A percentile compares a stretch with the other conserved stretches of the same genome.
These are phyloP conservation scores for Trichoderma sp. DNA, from an alignment of 2,329 filamentous ascomycete species.

Conservation along the genomic window DNA sequence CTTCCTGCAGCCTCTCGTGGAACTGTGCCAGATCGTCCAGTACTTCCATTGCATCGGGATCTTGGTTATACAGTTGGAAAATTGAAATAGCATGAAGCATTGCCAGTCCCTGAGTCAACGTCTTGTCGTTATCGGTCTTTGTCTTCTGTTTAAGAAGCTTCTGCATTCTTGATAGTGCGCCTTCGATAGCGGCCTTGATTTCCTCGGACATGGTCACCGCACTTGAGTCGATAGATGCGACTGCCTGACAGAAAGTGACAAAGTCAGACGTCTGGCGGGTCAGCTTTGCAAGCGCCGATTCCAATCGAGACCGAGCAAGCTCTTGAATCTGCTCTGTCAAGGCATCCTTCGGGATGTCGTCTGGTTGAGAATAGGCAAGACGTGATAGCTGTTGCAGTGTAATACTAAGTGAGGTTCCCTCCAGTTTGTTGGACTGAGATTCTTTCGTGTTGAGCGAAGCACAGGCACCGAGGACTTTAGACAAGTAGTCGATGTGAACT, in stretches of 20 bases:
- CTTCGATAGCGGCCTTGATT: conserved; percentile 51
- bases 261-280: conserved; percentile 54
- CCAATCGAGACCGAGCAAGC: conserved; percentile 55
- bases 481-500: conserved; percentile 54
- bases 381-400: conserved; percentile 54
- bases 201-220: conserved; percentile 56
- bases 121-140: conserved; percentile 37
- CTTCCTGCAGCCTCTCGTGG: conserved; percentile 62
- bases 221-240: conserved; percentile 52
- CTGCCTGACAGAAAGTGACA: conserved; percentile 51
- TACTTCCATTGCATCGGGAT: conserved; percentile 79
- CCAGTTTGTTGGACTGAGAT: conserved; percentile 30
- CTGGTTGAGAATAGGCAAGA: conserved; percentile 53
- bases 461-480: conserved; percentile 47
- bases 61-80: conserved; percentile 86
- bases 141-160: conserved; percentile 48
- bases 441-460: conserved; percentile 26
- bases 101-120: conserved; percentile 62
- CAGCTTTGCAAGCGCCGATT: conserved; percentile 58
- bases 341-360: conserved; percentile 40
- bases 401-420: conserved; percentile 34
- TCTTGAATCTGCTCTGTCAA: conserved; percentile 53
- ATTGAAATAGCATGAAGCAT: conserved; percentile 82
- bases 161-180: conserved; percentile 52
- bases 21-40: conserved; percentile 78